Evolutionary conservation across 805 yeast species (phyloP), one percentile per base, ranked within the genome.

Genomic region (Yamadazyma paraphyllophila): DNA sequence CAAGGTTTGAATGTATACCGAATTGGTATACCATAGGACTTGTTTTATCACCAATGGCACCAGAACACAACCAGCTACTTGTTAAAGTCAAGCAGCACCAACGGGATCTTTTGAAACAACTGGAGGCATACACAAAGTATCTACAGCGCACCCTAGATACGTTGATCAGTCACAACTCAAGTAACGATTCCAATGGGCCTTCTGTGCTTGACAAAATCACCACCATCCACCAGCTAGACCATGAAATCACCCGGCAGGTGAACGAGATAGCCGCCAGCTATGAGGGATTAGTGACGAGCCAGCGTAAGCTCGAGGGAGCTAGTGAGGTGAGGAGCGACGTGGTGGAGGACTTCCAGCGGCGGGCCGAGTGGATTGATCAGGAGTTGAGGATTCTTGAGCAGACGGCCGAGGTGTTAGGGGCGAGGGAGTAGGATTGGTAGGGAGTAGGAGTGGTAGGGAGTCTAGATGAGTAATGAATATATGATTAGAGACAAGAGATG

Each of bases 291-390:
- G 40, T 61, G 7, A 44, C 3, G 24, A 24, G 29, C 17, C 31
- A 8, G n/a, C 20, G 20, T 6, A 25, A 38, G 11, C 13, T 38
- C 9, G 43, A 33, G 33, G 30, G 20, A 13, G 13, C 37, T 50
- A 9, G 17, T 7, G 15, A 34, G 26, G 30, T 13, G 17, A 11
- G 20, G 9, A n/a, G 39, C 12, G 12, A 12, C 8, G 14, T 33
- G 33, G 32, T 10, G 16, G 39, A 34, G 32, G 16, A 25, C n/a
- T 40, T 63, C 17, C 66, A 62, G 37, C 30, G 48, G 36, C 71
- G 80, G 53, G 81, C 88, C 0, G 97, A 89, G 58, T 49, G 75
- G 12, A 57, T 87, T 2, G 96, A 89, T 61, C 85, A 84, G 51
- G 82, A 83, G 41, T 63, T 90, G 14, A 65, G 96, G 39, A 80